Conservation (phyloP, 2,329 filamentous ascomycete genomes). For the Sporothrix dimorphospora region DNA sequence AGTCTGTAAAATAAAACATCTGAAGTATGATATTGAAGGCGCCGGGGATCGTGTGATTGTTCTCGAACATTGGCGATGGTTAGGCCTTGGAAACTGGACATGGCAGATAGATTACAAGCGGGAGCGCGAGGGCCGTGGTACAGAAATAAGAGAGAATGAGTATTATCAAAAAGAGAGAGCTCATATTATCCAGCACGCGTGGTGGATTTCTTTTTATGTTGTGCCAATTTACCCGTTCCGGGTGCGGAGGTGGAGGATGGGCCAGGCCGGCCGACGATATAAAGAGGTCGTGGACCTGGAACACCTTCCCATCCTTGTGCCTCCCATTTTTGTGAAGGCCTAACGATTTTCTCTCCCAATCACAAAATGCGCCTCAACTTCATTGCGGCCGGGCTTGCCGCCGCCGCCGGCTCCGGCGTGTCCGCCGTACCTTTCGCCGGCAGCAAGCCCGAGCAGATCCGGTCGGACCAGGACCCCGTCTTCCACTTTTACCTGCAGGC, state of each 20-base stretch:
- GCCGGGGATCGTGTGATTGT: too few species aligned
- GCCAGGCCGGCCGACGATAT: neutral
- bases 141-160: neutral
- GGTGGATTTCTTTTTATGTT: neutral
- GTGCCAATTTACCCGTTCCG: conserved; percentile 20
- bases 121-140: conserved; percentile 1
- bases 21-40: too few species aligned
- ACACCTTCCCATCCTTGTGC: neutral
- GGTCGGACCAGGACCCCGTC: conserved; percentile 46
- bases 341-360: neutral
- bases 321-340: neutral
- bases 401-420: conserved; percentile 7
- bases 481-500: conserved; percentile 58
- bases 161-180: neutral
- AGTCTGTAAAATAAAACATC: too few species aligned
- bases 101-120: neutral
- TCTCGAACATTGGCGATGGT: too few species aligned
- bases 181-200: conserved; percentile 1
- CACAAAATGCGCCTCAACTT: neutral
- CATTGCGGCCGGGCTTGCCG: neutral
- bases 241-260: conserved; percentile 21
- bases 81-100: neutral
- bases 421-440: conserved; percentile 24
- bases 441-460: conserved; percentile 33
- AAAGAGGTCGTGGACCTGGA: neutral